Percentiles rank a stretch among this genome's conserved stretches.
These are phyloP conservation scores for Ceratocystis albifundus DNA, from an alignment of 2,329 filamentous ascomycete species.

Conservation along the genomic window DNA sequence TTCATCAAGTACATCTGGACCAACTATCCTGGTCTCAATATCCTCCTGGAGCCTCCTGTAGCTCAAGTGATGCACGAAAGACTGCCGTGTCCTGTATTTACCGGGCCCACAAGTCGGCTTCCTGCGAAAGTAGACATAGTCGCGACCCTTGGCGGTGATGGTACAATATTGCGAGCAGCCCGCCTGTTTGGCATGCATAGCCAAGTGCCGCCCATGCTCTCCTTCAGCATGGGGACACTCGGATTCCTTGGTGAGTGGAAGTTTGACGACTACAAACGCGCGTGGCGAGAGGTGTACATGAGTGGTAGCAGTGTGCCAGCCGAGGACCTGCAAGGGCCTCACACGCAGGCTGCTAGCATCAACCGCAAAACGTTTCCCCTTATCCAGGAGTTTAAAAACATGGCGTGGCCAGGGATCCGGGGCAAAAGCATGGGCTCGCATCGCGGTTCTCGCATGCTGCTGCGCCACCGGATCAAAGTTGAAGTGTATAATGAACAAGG, in stretches of 20 bases:
- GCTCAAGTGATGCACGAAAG: constrained; percentile 58
- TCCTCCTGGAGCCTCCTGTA: constrained; percentile 71
- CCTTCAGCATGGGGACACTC: constrained; percentile 92
- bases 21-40: constrained; percentile 68
- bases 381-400: constrained; percentile 11
- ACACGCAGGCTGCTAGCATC: constrained; percentile 31
- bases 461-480: constrained; percentile 77
- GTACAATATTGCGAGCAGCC: constrained; percentile 75
- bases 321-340: constrained; percentile 35
- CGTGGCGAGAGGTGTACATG: constrained; percentile 90
- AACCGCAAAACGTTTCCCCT: constrained; percentile 22
- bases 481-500: constrained; percentile 66
- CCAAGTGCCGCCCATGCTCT: constrained; percentile 78
- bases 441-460: constrained; percentile 66
- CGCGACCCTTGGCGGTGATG: constrained; percentile 84
- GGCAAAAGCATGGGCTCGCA: constrained; percentile 71
- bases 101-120: constrained; percentile 43
- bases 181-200: constrained; percentile 62
- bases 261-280: constrained; percentile 81
- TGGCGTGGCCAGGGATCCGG: constrained; percentile 55
- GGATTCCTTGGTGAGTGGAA: constrained; percentile 97
- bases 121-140: constrained; percentile 77
- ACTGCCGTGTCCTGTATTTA: constrained; percentile 64
- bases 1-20: constrained; percentile 61
- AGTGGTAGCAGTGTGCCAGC: constrained; percentile 44